phyloP scores from a whole-genome alignment of 768 basidiomycete species.

The Phaeotremella skinneri region DNA sequence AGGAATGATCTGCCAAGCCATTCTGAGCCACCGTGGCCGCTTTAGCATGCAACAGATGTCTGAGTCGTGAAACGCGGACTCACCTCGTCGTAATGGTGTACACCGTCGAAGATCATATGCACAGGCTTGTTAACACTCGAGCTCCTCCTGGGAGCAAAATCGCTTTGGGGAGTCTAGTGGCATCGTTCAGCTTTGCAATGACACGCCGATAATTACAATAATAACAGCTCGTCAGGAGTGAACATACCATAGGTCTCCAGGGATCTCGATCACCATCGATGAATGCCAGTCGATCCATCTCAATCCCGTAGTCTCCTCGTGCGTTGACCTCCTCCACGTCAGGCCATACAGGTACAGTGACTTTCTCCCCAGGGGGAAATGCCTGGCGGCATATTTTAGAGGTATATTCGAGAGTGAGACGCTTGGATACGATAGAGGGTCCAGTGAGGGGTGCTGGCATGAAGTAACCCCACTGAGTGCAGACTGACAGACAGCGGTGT shows the following conservation, averaged over 20 bases:
- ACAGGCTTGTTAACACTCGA: conserved; percentile 76
- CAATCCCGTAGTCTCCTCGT: conserved; percentile 79
- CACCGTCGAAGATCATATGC: conserved; percentile 69
- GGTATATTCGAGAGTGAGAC: conserved; percentile 66
- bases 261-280: conserved; percentile 66
- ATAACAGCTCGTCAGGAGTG: neutral
- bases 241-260: conserved; percentile 68
- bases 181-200: neutral
- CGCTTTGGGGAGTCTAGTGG: conserved; percentile 46
- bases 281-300: conserved; percentile 76
- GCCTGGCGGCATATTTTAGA: conserved; percentile 68
- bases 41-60: neutral
- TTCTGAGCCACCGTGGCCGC: conserved; percentile 55
- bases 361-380: conserved; percentile 66
- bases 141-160: conserved; percentile 60
- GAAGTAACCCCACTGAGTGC: conserved; percentile 96
- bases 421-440: conserved; percentile 73
- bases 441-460: conserved; percentile 61
- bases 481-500: conserved; percentile 53
- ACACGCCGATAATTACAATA: neutral
- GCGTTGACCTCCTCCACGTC: conserved; percentile 79
- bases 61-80: neutral
- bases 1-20: conserved; percentile 61
- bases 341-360: conserved; percentile 68
- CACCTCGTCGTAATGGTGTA: conserved; percentile 51